Conservation (phyloP, 2,329 filamentous ascomycete species). For the Colletotrichum horii region DNA sequence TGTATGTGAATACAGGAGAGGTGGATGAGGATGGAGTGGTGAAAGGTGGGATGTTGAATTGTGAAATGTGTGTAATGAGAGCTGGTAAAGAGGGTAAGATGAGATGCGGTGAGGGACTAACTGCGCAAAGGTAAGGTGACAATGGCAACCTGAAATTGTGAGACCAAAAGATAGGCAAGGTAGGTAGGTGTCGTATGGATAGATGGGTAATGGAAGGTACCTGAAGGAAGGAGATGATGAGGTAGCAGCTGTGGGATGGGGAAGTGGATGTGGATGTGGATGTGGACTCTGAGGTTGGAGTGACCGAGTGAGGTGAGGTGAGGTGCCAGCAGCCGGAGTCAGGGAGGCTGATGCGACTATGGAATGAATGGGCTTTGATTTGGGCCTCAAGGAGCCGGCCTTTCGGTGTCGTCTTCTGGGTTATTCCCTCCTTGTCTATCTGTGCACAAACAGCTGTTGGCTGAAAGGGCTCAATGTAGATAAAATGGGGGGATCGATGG, state of each 20-base stretch:
- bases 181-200: neutral
- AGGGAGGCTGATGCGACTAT: slow-evolving; percentile 7
- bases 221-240: neutral
- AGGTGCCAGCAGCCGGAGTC: neutral
- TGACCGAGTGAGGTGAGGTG: neutral
- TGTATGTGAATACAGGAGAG: neutral
- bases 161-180: neutral
- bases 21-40: neutral
- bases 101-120: neutral
- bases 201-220: neutral
- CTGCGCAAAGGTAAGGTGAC: neutral
- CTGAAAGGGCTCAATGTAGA: neutral
- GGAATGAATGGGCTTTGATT: neutral
- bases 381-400: neutral
- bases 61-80: neutral
- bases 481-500: neutral
- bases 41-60: neutral
- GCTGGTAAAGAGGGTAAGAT: neutral
- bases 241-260: neutral
- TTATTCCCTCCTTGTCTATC: neutral
- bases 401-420: neutral
- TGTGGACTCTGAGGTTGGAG: neutral
- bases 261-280: neutral
- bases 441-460: neutral
- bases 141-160: neutral